Evolutionary conservation across 208 protist species (phyloP).

Genomic region (Plasmodiophora brassicae): DNA sequence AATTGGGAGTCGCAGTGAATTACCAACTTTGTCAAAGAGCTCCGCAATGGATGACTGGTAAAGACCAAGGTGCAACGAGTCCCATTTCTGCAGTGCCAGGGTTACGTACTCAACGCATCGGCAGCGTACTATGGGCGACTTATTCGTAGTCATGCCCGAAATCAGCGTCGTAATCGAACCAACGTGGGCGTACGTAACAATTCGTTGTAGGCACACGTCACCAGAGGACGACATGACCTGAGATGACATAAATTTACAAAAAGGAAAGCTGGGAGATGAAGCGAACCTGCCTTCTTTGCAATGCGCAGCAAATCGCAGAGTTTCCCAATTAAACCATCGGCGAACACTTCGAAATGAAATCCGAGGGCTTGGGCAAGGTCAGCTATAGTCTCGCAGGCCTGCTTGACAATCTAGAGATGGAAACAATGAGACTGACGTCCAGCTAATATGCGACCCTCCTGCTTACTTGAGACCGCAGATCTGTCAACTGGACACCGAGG

Average conservation of each 20-base stretch:
- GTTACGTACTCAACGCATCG: neutral
- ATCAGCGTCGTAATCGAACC: neutral
- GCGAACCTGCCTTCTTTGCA: neutral
- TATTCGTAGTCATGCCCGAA: neutral
- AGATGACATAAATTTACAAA: neutral
- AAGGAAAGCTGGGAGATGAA: too few relatives aligned
- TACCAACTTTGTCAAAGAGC: neutral
- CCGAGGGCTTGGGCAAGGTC: neutral
- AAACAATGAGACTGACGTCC: neutral
- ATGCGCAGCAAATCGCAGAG: neutral
- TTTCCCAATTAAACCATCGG: neutral
- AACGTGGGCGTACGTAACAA: slow-evolving; percentile 10
- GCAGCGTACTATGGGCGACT: slow-evolving; percentile 12
- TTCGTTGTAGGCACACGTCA: neutral
- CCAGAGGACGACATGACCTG: slow-evolving; percentile 25
- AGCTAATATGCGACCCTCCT: neutral
- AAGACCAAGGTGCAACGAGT: neutral
- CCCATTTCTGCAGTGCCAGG: neutral
- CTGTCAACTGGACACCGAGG: neutral
- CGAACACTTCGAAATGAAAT: neutral
- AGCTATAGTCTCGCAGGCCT: neutral
- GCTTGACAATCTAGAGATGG: neutral
- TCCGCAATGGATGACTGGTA: neutral
- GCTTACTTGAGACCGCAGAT: neutral
- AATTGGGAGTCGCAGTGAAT: neutral